Evolutionary conservation across 306 rosid species (phyloP), one percentile per base, ranked within the genome.

Genomic region (Ceratonia siliqua): DNA sequence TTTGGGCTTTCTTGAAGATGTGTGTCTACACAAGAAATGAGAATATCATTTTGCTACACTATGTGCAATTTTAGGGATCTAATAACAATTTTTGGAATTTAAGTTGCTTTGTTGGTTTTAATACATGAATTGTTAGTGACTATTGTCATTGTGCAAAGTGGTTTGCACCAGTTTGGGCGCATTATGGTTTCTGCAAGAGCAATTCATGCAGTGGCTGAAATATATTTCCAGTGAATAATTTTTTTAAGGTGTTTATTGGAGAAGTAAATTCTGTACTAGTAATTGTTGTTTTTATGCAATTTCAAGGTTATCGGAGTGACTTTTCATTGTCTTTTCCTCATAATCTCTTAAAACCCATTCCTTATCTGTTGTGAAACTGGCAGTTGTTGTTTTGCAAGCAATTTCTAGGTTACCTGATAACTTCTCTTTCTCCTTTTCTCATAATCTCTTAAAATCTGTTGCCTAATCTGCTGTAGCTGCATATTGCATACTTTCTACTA

Each of bases 361-460:
- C 35, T 64, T 49, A 63, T 17, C 32, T 63, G 41, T 57, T 35
- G 52, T 36, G 81, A 72, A 71, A 25, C 50, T 25, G 52, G 33
- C 70, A 61, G 41, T 58, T 61, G 6, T 20, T 78, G 64, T 8
- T 39, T 72, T 49, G 52, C 22, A 33, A 59, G 75, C 41, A 54
- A 27, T 49, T 68, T 66, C 36, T 24, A 2, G 39, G 46, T 59
- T 52, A 39, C 22, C 25, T 12, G 25, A 20, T 70, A 28, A 8
- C 68, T 72, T 64, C 30, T 38, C 18, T 9, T 39, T 15, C 6
- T 4, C 32, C n/a, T 65, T 14, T 65, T 42, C 33, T 61, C 17
- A 27, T 6, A 1, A 24, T 18, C 14, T 38, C 55, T 70, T 57
- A 38, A 38, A 46, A 35, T 14, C 10, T 78, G 78, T 70, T 48